Conservation (phyloP, 305 asterid species). For the Solanum aculeatissimum region DNA sequence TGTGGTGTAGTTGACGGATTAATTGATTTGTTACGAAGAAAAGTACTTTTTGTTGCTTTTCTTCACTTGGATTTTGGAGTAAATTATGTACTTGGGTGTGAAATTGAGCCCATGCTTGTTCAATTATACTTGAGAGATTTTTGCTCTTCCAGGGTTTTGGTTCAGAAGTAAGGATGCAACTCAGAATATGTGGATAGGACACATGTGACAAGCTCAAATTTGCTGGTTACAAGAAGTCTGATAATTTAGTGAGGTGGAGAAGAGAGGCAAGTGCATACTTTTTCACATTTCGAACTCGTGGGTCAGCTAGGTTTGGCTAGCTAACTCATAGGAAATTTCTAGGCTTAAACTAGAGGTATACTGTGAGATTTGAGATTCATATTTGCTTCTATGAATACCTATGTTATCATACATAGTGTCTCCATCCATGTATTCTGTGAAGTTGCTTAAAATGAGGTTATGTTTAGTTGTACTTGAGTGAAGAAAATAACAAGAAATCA, state of each 20-base stretch:
- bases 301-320: background rate
- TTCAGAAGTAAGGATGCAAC: background rate
- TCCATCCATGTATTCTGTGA: background rate
- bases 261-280: background rate
- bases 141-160: background rate
- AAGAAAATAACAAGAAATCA: background rate
- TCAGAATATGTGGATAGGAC: background rate
- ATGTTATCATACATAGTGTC: background rate
- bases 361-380: background rate
- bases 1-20: background rate
- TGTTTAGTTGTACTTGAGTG: background rate
- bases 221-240: background rate
- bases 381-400: background rate
- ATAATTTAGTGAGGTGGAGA: background rate
- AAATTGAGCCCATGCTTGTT: background rate
- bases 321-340: background rate
- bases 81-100: background rate
- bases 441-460: background rate
- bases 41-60: background rate
- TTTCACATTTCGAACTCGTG: background rate
- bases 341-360: background rate
- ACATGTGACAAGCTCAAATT: background rate
- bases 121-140: background rate
- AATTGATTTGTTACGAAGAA: background rate
- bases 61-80: background rate